Evolutionary conservation across 495 filamentous ascomycete species (phyloP).

Genomic region (Penicillium pancosmium): DNA sequence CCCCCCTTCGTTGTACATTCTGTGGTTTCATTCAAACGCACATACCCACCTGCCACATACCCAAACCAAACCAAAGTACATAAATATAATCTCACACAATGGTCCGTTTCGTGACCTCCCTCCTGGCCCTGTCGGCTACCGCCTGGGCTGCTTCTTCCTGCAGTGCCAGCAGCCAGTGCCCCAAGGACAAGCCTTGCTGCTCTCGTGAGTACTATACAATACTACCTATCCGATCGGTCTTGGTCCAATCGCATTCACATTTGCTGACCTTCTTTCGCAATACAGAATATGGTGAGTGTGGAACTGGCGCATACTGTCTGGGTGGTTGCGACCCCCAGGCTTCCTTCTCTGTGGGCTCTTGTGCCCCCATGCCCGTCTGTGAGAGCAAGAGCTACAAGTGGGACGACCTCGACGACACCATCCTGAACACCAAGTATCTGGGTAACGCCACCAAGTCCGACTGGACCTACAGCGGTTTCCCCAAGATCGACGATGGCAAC

Average conservation of each 20-base stretch:
- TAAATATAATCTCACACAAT: constrained; percentile 32
- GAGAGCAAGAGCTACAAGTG: constrained; percentile 67
- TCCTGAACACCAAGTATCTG: constrained; percentile 76
- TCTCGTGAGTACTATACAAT: constrained; percentile 68
- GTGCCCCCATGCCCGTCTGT: constrained; percentile 84
- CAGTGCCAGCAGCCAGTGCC: constrained; percentile 66
- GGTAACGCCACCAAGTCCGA: constrained; percentile 77
- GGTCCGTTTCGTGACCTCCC: constrained; percentile 38
- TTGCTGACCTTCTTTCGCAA: neutral
- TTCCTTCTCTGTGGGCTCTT: constrained; percentile 81
- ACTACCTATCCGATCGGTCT: too few species aligned
- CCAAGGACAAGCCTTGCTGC: constrained; percentile 79
- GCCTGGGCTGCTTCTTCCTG: constrained; percentile 50
- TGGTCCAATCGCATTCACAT: neutral
- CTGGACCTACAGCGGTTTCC: constrained; percentile 85
- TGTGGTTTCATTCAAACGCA: constrained; percentile 11
- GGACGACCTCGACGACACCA: constrained; percentile 67
- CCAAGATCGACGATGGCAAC: constrained; percentile 58
- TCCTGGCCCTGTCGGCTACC: constrained; percentile 39
- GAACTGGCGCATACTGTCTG: constrained; percentile 92
- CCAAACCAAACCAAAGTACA: constrained; percentile 13
- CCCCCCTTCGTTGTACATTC: constrained; percentile 21
- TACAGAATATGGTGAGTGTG: constrained; percentile 89
- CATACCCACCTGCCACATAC: constrained; percentile 13
- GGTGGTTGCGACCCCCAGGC: constrained; percentile 89